Conservation (phyloP, 2,329 filamentous ascomycete species). For the Malbranchea zuffiana region DNA sequence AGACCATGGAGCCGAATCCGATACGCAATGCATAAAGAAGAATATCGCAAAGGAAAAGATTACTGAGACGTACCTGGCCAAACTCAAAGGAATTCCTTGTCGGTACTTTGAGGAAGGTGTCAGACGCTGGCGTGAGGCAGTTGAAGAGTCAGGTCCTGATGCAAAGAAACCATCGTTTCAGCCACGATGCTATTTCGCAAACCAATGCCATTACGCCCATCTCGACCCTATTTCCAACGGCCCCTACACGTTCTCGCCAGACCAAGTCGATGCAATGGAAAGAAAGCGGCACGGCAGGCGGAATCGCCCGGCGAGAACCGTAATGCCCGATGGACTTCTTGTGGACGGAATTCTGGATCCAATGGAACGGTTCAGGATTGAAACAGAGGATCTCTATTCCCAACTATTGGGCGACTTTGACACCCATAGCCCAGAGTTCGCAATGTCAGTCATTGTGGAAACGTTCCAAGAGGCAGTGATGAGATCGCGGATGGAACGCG, state of each 20-base stretch:
- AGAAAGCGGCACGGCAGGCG: slow-evolving; percentile 5
- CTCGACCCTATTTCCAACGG: slow-evolving; percentile 11
- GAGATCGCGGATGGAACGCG: too few relatives aligned
- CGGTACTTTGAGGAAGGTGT: slow-evolving; percentile 17
- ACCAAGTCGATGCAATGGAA: slow-evolving; percentile 12
- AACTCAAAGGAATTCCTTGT: slow-evolving; percentile 20
- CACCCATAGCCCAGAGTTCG: too few relatives aligned
- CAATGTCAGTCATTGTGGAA: too few relatives aligned
- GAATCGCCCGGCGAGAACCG: too few relatives aligned
- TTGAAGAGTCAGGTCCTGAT: neutral
- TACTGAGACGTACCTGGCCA: slow-evolving; percentile 18
- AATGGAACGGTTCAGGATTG: too few relatives aligned
- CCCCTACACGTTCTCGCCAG: slow-evolving; percentile 14
- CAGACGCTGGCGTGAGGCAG: slow-evolving; percentile 8
- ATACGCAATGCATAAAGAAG: neutral
- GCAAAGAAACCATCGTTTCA: slow-evolving; percentile 6
- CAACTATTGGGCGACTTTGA: too few relatives aligned
- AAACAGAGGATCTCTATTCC: too few relatives aligned
- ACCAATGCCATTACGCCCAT: slow-evolving; percentile 23
- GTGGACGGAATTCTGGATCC: too few relatives aligned
- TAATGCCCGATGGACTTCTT: too few relatives aligned
- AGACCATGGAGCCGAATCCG: neutral
- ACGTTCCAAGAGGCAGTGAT: too few relatives aligned
- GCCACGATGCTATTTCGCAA: slow-evolving; percentile 21
- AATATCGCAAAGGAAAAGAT: slow-evolving; percentile 19